Conservation (phyloP, 176 grass and related monocot species). For the Areca catechu region DNA sequence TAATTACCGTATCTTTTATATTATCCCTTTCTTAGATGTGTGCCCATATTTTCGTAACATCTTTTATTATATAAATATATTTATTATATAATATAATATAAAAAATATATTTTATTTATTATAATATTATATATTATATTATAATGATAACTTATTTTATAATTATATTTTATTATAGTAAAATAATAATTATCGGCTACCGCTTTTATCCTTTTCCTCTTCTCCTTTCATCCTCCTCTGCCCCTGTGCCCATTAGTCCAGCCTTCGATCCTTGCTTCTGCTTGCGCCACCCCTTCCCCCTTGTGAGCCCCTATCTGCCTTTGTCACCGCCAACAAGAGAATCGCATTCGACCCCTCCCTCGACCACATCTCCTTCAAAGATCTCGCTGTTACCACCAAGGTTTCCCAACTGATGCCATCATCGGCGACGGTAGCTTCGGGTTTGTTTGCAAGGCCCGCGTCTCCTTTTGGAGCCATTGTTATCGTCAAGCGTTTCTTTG, state of each 20-base stretch:
- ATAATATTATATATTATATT: no score
- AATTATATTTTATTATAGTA: no score
- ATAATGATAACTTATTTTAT: no score
- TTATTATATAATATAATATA: no score
- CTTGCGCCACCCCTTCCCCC: background rate
- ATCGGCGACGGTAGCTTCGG: constrained; percentile 88
- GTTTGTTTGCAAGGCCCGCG: constrained; percentile 72
- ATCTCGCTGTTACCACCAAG: no score
- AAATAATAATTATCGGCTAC: no score
- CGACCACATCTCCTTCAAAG: constrained; percentile 39
- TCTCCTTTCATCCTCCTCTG: constrained; percentile 38
- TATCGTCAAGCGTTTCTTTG: constrained; percentile 54
- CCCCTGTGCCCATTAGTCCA: background rate
- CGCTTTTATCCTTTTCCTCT: constrained; percentile 25
- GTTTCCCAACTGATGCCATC: constrained; percentile 64
- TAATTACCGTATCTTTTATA: no score
- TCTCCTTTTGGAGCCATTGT: constrained; percentile 32
- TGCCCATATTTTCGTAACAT: no score
- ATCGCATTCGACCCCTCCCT: constrained; percentile 32
- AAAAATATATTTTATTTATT: no score
- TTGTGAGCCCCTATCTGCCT: background rate
- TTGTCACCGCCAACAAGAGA: background rate
- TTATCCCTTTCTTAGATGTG: no score
- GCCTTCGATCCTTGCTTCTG: background rate
- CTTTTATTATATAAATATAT: no score